Conservation (phyloP, 306 rosid species). For the Senna siamea region DNA sequence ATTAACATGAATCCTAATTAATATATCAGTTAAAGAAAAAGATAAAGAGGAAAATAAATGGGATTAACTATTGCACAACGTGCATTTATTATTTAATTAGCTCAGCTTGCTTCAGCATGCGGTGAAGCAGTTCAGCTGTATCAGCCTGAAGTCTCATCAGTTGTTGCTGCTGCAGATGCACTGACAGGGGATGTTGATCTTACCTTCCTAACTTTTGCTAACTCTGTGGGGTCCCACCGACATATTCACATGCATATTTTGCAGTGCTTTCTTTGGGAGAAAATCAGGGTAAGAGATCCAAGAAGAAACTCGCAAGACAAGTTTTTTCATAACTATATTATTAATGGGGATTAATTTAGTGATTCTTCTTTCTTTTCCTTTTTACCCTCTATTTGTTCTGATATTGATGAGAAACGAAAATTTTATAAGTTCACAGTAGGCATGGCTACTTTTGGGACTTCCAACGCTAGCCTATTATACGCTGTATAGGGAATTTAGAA, state of each 20-base stretch:
- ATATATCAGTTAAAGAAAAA: background rate
- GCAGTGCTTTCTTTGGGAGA: background rate
- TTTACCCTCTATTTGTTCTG: background rate
- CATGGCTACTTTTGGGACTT: background rate
- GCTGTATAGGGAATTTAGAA: too few relatives aligned
- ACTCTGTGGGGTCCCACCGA: slow-evolving; percentile 50
- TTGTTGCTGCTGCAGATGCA: slow-evolving; percentile 38
- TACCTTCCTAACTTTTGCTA: slow-evolving; percentile 18
- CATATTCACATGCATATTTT: slow-evolving; percentile 53
- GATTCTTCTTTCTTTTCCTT: too few relatives aligned
- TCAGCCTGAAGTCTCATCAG: slow-evolving; percentile 40
- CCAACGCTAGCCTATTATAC: background rate
- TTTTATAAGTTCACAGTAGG: background rate
- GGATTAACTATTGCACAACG: background rate
- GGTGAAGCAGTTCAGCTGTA: too few relatives aligned
- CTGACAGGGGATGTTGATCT: slow-evolving; percentile 52
- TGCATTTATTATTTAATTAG: too few relatives aligned
- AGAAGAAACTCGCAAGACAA: too few relatives aligned
- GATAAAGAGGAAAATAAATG: background rate
- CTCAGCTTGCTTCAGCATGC: too few relatives aligned
- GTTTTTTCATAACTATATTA: background rate
- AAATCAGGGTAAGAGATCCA: background rate
- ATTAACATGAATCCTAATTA: background rate
- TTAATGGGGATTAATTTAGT: too few relatives aligned
- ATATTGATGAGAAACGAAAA: background rate